Evolutionary conservation across 1,284 basidiomycete genomes (phyloP), one percentile per base, ranked within the genome.

Genomic region (Apiotrichum montevideense): DNA sequence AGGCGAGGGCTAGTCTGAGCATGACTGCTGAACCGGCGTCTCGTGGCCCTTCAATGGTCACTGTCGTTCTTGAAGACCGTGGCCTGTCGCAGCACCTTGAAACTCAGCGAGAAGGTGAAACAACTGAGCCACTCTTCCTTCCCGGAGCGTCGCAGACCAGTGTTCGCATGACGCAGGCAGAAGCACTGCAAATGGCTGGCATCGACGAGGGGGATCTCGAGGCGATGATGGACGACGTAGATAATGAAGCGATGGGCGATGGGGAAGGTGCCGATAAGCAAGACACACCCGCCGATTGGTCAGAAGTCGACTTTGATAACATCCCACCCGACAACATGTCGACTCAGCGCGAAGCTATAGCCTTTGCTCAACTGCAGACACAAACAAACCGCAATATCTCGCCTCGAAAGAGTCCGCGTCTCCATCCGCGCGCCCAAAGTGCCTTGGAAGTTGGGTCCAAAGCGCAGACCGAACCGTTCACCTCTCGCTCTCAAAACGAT

Each of bases 111-210:
- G 10, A 35, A 2, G 33, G 15, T 7, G 34, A 45, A 4, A 46
- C 47, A 6, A 15, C 55, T 0, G 67, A 67, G 41, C 60, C 64
- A 7, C 60, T 71, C 1, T 71, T 71, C 62, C 46, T 66, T 6
- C 56, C 60, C 8, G 62, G 57, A 29, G 49, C 35, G 32, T 51
- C 54, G 40, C 59, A 60, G 40, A 54, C 62, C 35, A 43, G 51
- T 6, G n/a, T 60, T 1, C 45, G 50, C 7, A 64, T 71, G 64
- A 62, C 64, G 2, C 67, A 69, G 54, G 55, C 56, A 35, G 68
- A 72, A 42, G 59, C 63, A 4, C 54, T 72, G n/a, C 58, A 66
- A 14, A 34, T 63, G 35, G 60, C 64, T 1, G 71, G 71, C 1
- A 37, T 72, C 14, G 60, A 51, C 3, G 65, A 66, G 46, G 49